Evolutionary conservation across 805 yeast genomes (phyloP).

Genomic region (Barnettozyma pratensis): DNA sequence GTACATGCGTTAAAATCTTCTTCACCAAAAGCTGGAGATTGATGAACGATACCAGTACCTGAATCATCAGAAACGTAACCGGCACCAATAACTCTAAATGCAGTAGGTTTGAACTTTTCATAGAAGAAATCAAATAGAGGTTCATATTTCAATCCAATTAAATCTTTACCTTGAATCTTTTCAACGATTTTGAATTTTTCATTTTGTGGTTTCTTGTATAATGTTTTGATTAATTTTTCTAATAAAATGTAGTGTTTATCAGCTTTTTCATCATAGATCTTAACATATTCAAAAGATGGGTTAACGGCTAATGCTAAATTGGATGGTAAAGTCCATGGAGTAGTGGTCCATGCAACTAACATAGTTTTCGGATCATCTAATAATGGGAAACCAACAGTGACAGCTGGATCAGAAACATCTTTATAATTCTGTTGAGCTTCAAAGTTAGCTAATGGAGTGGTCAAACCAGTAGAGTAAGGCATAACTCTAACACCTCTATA

Average conservation of each 20-base stretch:
- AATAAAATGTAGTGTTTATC: constrained; percentile 77
- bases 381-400: constrained; percentile 83
- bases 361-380: constrained; percentile 75
- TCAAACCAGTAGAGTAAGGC: constrained; percentile 98
- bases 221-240: constrained; percentile 73
- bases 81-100: constrained; percentile 76
- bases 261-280: constrained; percentile 84
- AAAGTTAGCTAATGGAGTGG: constrained; percentile 94
- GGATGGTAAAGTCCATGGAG: constrained; percentile 99
- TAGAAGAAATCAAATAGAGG: constrained; percentile 83
- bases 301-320: constrained; percentile 89
- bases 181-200: constrained; percentile 84
- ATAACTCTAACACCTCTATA: constrained; percentile 95
- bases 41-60: constrained; percentile 99
- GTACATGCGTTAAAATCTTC: constrained; percentile 87
- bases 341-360: constrained; percentile 97
- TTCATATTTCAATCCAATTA: constrained; percentile 72
- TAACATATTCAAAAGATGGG: constrained; percentile 86
- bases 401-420: constrained; percentile 96
- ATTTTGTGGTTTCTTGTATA: constrained; percentile 91
- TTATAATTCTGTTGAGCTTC: constrained; percentile 98
- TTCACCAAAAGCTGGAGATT: constrained; percentile 99
- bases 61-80: constrained; percentile 87
- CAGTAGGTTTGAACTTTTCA: constrained; percentile 69
- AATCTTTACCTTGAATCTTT: constrained; percentile 70